A percentile compares a stretch with the other conserved stretches of the same genome.
Evolutionary conservation across 2,329 filamentous ascomycete species (phyloP).

Genomic region (Sporothrix phasma): DNA sequence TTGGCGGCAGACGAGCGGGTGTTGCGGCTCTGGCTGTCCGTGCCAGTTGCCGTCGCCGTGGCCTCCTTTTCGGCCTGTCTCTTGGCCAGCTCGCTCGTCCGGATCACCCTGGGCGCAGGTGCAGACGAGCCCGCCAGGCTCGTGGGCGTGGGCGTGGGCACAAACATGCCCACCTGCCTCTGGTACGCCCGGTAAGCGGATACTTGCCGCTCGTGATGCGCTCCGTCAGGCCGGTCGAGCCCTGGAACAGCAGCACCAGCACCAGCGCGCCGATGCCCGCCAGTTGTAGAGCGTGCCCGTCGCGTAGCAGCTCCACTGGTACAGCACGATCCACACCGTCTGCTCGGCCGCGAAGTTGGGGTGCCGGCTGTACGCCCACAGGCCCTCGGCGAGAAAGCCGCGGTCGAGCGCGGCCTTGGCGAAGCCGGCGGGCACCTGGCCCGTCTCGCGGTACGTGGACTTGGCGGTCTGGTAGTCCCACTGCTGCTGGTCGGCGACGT

Average conservation of each 20-base stretch:
- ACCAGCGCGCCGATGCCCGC: constrained; percentile 57
- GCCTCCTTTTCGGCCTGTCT: constrained; percentile 32
- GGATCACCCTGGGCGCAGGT: constrained; percentile 37
- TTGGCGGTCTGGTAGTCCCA: constrained; percentile 86
- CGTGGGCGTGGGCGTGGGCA: constrained; percentile 76
- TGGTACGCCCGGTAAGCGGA: constrained; percentile 77
- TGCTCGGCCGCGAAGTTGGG: constrained; percentile 95
- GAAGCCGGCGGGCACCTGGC: constrained; percentile 56
- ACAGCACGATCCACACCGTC: constrained; percentile 76
- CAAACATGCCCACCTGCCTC: constrained; percentile 68
- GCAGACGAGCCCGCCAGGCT: constrained; percentile 35
- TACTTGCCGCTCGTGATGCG: constrained; percentile 73
- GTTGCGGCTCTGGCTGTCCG: constrained; percentile 10
- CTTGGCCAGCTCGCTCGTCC: constrained; percentile 41
- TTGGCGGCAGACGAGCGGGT: not conserved
- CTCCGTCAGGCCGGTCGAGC: constrained; percentile 82
- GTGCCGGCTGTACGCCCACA: constrained; percentile 84
- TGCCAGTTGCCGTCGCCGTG: too few species aligned
- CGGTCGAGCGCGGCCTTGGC: constrained; percentile 71
- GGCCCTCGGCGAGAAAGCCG: constrained; percentile 73
- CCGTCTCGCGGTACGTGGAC: constrained; percentile 59
- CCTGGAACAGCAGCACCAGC: constrained; percentile 77
- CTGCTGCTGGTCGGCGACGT: constrained; percentile 83
- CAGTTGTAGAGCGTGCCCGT: constrained; percentile 67
- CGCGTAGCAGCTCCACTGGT: constrained; percentile 75